Percentiles rank a stretch among this genome's conserved stretches.
These are phyloP conservation scores for Pulicaria dysenterica DNA, from an alignment of 129 eudicot species.

Conservation along the genomic window DNA sequence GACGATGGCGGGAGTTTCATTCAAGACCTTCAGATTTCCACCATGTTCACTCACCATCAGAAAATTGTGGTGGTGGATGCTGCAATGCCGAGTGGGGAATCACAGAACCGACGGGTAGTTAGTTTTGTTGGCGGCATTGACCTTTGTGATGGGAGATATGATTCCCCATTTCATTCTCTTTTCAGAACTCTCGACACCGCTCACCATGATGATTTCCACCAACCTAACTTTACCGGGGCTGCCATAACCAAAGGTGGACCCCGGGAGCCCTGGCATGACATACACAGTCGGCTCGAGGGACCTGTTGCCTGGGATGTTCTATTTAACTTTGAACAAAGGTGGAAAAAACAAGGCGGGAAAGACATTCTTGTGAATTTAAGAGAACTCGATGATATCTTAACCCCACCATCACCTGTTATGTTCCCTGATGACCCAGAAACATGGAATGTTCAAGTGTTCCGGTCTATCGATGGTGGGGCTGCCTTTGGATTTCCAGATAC, in stretches of 20 bases:
- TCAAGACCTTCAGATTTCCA: constrained; percentile 65
- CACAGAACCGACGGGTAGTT: constrained; percentile 57
- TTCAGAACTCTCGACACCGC: constrained; percentile 78
- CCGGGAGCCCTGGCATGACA: constrained; percentile 88
- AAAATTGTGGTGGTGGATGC: constrained; percentile 73
- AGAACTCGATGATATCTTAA: constrained; percentile 53
- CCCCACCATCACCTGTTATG: constrained; percentile 71
- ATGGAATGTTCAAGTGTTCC: constrained; percentile 74
- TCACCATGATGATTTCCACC: constrained; percentile 85
- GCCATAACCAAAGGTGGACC: constrained; percentile 75
- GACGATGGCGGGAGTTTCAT: constrained; percentile 73
- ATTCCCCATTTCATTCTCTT: constrained; percentile 72
- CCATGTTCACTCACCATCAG: constrained; percentile 91
- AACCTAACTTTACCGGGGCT: constrained; percentile 72
- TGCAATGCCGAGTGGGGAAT: constrained; percentile 58
- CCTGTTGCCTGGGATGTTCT: constrained; percentile 89
- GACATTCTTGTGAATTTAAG: constrained; percentile 60
- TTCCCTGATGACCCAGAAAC: constrained; percentile 71
- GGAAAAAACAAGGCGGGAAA: constrained; percentile 86
- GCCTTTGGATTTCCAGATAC: constrained; percentile 82
- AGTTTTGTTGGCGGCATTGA: constrained; percentile 85
- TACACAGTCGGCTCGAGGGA: constrained; percentile 67
- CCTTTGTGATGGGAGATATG: constrained; percentile 80
- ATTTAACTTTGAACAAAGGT: constrained; percentile 76
- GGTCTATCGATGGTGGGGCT: constrained; percentile 87